Evolutionary conservation across 331 rosid genomes (phyloP).

Genomic region (Rhamnella rubrinervis): DNA sequence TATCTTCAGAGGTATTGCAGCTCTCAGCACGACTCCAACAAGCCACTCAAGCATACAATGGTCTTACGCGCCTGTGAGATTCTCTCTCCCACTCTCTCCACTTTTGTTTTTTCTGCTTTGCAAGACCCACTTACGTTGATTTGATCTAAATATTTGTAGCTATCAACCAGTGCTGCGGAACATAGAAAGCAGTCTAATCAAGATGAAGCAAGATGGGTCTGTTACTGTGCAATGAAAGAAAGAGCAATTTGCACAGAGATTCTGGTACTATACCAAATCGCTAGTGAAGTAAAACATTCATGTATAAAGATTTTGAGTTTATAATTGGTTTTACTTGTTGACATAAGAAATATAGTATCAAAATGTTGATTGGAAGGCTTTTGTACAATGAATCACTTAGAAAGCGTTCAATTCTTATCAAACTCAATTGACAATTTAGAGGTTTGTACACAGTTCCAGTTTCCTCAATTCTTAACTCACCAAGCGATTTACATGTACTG

Average conservation of each 20-base stretch:
- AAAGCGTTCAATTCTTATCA: neutral
- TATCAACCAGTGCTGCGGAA: slow-evolving; percentile 83
- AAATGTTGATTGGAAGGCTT: slow-evolving; percentile 1
- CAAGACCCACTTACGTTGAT: slow-evolving; percentile 9
- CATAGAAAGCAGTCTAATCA: slow-evolving; percentile 67
- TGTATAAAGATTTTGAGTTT: neutral
- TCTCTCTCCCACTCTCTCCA: neutral
- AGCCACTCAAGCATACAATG: slow-evolving; percentile 72
- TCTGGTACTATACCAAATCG: neutral
- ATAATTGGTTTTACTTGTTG: neutral
- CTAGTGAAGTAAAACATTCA: neutral
- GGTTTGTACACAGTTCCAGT: too few species aligned
- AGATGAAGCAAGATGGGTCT: slow-evolving; percentile 78
- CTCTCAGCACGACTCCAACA: slow-evolving; percentile 89
- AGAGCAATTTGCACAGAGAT: neutral
- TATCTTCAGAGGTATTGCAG: slow-evolving; percentile 81
- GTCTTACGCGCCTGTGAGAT: slow-evolving; percentile 70
- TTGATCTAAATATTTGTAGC: slow-evolving; percentile 42
- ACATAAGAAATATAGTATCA: neutral
- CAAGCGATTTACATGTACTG: too few species aligned
- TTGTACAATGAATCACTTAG: neutral
- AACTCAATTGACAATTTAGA: neutral
- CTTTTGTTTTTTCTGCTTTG: neutral
- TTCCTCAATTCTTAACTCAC: neutral
- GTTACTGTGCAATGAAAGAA: slow-evolving; percentile 42